Evolutionary conservation across 805 yeast species (phyloP).

Genomic region (Candida wancherniae): DNA sequence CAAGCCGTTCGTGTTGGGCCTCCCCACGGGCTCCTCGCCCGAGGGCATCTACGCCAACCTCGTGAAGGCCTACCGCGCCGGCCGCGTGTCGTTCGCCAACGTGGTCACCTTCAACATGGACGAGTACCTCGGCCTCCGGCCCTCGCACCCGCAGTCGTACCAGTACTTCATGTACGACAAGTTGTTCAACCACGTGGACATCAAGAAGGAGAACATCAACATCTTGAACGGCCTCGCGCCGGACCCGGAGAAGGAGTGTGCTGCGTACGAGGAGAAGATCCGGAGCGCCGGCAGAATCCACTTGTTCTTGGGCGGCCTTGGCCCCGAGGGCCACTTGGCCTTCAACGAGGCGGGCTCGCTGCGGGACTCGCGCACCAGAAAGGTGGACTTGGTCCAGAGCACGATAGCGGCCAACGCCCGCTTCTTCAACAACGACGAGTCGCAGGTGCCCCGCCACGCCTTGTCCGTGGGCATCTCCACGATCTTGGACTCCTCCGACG

Average conservation of each 20-base stretch:
- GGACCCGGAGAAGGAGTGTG: constrained; percentile 44
- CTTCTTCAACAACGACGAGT: constrained; percentile 43
- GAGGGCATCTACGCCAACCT: constrained; percentile 48
- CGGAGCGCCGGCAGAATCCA: constrained; percentile 45
- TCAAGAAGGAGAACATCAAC: constrained; percentile 47
- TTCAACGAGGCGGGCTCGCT: constrained; percentile 54
- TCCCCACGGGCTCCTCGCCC: constrained; percentile 61
- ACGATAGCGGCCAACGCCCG: constrained; percentile 52
- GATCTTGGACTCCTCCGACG: constrained; percentile 50
- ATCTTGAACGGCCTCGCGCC: constrained; percentile 50
- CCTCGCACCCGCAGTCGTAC: constrained; percentile 47
- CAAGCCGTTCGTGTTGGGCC: constrained; percentile 50
- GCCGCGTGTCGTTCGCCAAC: constrained; percentile 42
- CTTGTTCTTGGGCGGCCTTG: constrained; percentile 54
- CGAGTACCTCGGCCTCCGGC: constrained; percentile 49
- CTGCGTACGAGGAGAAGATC: constrained; percentile 45
- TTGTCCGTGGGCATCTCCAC: constrained; percentile 56
- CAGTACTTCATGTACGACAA: constrained; percentile 55
- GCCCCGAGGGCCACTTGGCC: constrained; percentile 59
- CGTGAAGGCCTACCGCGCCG: constrained; percentile 39
- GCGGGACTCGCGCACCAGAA: constrained; percentile 42
- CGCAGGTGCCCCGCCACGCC: constrained; percentile 48
- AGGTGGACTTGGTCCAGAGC: constrained; percentile 42
- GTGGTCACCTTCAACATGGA: constrained; percentile 63
- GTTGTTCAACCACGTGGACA: constrained; percentile 52